phyloP scores from a whole-genome alignment of 1,284 basidiomycete genomes.

The Erythrobasidium hasegawianum region DNA sequence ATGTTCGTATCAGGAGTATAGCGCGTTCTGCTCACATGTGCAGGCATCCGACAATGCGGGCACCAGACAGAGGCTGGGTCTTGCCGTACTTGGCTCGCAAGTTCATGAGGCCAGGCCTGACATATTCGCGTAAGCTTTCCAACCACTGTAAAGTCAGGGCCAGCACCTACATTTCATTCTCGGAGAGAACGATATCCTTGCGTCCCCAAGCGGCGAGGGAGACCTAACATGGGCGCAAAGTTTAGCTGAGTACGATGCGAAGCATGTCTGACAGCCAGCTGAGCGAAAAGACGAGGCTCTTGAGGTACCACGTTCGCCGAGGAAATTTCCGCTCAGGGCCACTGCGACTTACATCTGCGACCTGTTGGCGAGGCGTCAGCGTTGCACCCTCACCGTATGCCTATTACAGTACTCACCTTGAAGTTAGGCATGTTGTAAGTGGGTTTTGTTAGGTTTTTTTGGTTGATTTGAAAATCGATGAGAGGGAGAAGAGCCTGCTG shows the following conservation, averaged over 20 bases:
- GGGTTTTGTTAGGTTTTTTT: conserved; percentile 5
- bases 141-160: not conserved
- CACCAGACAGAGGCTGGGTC: conserved; percentile 84
- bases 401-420: conserved; percentile 14
- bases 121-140: conserved; percentile 54
- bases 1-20: not conserved
- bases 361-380: conserved; percentile 10
- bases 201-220: conserved; percentile 46
- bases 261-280: not conserved
- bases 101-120: conserved; percentile 92
- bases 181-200: conserved; percentile 46
- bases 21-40: conserved; percentile 66
- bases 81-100: conserved; percentile 72
- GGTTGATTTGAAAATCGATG: not conserved
- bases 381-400: not conserved
- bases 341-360: conserved; percentile 20
- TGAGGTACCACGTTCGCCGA: not conserved
- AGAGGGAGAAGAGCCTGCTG: too few relatives aligned
- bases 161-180: conserved; percentile 43
- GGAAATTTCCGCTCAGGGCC: not conserved
- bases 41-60: conserved; percentile 94
- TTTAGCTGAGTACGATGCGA: not conserved
- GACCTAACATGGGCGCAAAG: not conserved
- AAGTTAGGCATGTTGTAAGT: conserved; percentile 33
- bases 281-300: not conserved